Evolutionary conservation across 2,329 filamentous ascomycete genomes (phyloP).

Genomic region (Xylariaceae sp.): DNA sequence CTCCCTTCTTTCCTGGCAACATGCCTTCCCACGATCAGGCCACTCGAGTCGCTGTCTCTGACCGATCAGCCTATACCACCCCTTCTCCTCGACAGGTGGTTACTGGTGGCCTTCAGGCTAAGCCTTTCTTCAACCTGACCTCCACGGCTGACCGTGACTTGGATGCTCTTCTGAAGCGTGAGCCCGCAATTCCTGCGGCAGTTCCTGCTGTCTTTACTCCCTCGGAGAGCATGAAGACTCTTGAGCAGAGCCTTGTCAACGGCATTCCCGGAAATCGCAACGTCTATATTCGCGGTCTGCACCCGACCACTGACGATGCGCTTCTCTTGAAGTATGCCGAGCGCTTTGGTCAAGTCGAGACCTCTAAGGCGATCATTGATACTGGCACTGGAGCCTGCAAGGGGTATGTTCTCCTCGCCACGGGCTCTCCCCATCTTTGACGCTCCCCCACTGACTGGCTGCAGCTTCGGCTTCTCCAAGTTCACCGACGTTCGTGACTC

Average conservation of each 20-base stretch:
- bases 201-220: constrained; percentile 86
- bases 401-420: constrained; percentile 53
- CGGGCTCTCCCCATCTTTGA: not conserved
- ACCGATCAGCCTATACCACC: constrained; percentile 59
- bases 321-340: constrained; percentile 74
- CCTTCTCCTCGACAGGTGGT: constrained; percentile 57
- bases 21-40: constrained; percentile 52
- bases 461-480: constrained; percentile 93
- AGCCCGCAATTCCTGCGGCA: constrained; percentile 78
- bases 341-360: constrained; percentile 89
- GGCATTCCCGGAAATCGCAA: constrained; percentile 88
- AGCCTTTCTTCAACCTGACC: constrained; percentile 20
- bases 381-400: constrained; percentile 90
- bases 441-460: constrained; percentile 20
- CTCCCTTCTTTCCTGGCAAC: constrained; percentile 55
- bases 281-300: constrained; percentile 94
- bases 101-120: constrained; percentile 35
- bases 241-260: constrained; percentile 92
- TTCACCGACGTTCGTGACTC: constrained; percentile 83
- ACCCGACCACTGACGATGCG: constrained; percentile 91
- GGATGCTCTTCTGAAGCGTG: constrained; percentile 60
- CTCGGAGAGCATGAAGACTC: constrained; percentile 75
- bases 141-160: constrained; percentile 42
- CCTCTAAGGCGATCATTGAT: constrained; percentile 98
- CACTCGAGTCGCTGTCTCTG: constrained; percentile 49